Evolutionary conservation across 192 early-diverging fungal genomes (phyloP).

Genomic region (Backusella australiensis): DNA sequence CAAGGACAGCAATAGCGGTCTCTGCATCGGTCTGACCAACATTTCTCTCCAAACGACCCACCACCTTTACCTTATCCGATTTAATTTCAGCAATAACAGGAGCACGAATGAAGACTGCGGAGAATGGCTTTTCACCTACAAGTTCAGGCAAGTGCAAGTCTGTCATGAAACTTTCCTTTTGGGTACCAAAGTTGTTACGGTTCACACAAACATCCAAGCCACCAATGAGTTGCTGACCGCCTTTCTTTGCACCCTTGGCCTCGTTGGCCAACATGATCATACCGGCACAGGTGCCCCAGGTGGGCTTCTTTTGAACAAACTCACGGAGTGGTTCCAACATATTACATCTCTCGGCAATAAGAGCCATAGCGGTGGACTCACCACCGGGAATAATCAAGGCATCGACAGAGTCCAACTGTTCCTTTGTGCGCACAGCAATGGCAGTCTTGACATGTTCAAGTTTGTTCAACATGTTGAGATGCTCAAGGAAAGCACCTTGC

Average conservation of each 20-base stretch:
- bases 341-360: constrained; percentile 85
- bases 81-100: constrained; percentile 79
- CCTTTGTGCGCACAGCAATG: constrained; percentile 64
- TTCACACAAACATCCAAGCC: constrained; percentile 82
- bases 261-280: constrained; percentile 87
- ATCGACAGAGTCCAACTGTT: constrained; percentile 74
- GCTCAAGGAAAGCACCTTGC: constrained; percentile 95
- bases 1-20: constrained; percentile 85
- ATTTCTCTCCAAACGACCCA: constrained; percentile 64
- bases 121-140: constrained; percentile 46
- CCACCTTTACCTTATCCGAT: constrained; percentile 65
- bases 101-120: constrained; percentile 92
- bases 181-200: constrained; percentile 93
- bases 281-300: constrained; percentile 96
- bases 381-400: constrained; percentile 94
- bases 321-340: constrained; percentile 74
- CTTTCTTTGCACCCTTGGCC: constrained; percentile 72
- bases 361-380: constrained; percentile 91
- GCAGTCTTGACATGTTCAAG: constrained; percentile 58
- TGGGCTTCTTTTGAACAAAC: constrained; percentile 76
- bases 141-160: constrained; percentile 54
- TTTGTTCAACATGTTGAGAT: constrained; percentile 76
- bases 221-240: constrained; percentile 84
- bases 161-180: constrained; percentile 87
- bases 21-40: constrained; percentile 52